These are phyloP conservation scores for Priceomyces medius DNA, from an alignment of 805 yeast genomes.

Conservation along the genomic window DNA sequence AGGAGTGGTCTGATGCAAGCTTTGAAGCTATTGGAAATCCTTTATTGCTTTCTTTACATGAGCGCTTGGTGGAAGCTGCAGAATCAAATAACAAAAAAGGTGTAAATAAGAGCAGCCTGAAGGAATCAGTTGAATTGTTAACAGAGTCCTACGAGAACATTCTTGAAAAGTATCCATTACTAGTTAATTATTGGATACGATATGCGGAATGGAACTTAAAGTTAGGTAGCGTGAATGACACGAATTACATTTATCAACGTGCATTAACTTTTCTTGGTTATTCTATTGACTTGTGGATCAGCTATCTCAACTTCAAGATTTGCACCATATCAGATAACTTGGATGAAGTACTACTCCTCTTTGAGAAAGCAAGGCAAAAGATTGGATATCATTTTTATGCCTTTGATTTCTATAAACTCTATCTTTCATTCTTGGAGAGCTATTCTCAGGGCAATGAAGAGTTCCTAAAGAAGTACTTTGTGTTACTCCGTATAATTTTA, in stretches of 20 bases:
- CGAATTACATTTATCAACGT: conserved; percentile 36
- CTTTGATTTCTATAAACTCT: conserved; percentile 51
- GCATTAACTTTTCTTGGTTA: conserved; percentile 41
- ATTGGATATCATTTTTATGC: conserved; percentile 56
- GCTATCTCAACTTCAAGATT: conserved; percentile 43
- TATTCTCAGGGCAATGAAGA: conserved; percentile 26
- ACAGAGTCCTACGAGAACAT: conserved; percentile 42
- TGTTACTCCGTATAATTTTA: conserved; percentile 46
- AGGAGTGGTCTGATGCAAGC: conserved; percentile 32
- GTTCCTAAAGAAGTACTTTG: conserved; percentile 33
- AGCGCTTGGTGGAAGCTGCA: conserved; percentile 28
- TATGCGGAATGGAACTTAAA: conserved; percentile 49
- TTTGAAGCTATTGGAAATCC: conserved; percentile 33
- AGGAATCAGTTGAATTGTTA: conserved; percentile 29
- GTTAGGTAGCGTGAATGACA: conserved; percentile 40
- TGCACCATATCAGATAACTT: conserved; percentile 28
- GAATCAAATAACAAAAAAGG: conserved; percentile 27
- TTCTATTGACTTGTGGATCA: conserved; percentile 52
- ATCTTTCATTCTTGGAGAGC: conserved; percentile 40
- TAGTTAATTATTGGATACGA: conserved; percentile 58
- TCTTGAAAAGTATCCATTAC: conserved; percentile 46
- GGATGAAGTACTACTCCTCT: conserved; percentile 30
- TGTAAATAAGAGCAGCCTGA: conserved; percentile 34
- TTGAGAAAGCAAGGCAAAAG: conserved; percentile 46
- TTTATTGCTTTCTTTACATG: conserved; percentile 37